A percentile compares a stretch with the other conserved stretches of the same genome.
Evolutionary conservation across 2,329 filamentous ascomycete species (phyloP).

Genomic region (Neofusicoccum kwambonambiense): DNA sequence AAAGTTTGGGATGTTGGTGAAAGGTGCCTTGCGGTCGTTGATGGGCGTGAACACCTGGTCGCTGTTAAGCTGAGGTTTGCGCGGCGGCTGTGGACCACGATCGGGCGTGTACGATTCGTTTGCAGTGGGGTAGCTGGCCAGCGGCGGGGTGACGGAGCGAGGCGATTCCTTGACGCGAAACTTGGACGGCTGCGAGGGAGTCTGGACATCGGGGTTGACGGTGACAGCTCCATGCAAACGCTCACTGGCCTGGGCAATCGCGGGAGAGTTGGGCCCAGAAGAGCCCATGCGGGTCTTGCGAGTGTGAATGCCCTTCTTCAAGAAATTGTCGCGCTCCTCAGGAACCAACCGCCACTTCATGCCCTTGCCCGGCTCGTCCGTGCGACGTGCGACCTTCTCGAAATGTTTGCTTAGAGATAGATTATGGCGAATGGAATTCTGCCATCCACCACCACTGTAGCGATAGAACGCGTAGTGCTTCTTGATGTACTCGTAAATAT

Average conservation of each 20-base stretch:
- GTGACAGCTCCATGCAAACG: conserved; percentile 45
- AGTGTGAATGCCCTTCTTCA: conserved; percentile 61
- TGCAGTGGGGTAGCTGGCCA: conserved; percentile 48
- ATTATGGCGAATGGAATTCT: conserved; percentile 97
- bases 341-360: conserved; percentile 98
- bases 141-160: conserved; percentile 48
- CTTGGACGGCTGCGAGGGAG: conserved; percentile 20
- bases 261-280: conserved; percentile 68
- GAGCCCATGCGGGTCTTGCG: conserved; percentile 50
- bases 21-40: conserved; percentile 30
- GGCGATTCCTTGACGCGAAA: conserved; percentile 40
- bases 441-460: conserved; percentile 80
- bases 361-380: conserved; percentile 94
- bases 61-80: conserved; percentile 19
- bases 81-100: conserved; percentile 46
- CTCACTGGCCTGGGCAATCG: conserved; percentile 48
- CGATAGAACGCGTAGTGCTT: conserved; percentile 91
- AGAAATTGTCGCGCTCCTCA: conserved; percentile 82
- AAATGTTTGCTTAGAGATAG: conserved; percentile 93
- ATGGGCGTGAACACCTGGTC: conserved; percentile 19
- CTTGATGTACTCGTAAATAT: conserved; percentile 93
- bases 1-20: conserved; percentile 20
- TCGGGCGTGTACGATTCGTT: conserved; percentile 56
- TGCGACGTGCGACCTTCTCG: conserved; percentile 86
- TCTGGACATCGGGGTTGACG: conserved; percentile 9